phyloP scores from a whole-genome alignment of 2,329 filamentous ascomycete genomes.

The Fusarium pilosicola region DNA sequence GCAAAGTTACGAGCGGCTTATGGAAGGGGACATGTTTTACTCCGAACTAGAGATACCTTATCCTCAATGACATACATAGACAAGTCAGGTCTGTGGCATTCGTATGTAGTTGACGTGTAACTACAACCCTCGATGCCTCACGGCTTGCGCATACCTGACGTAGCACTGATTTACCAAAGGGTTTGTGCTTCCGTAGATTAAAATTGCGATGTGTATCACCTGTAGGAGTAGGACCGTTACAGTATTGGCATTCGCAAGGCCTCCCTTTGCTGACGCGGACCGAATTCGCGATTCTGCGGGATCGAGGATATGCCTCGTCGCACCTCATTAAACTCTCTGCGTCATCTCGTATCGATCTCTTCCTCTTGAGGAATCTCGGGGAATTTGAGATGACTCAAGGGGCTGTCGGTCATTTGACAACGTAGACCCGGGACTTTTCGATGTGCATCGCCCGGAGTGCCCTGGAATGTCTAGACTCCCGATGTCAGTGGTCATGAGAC shows the following conservation, averaged over 20 bases:
- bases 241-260: constrained; percentile 18
- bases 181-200: constrained; percentile 10
- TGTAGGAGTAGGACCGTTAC: background rate
- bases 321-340: constrained; percentile 8
- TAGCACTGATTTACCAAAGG: constrained; percentile 6
- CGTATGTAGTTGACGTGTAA: background rate
- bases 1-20: constrained; percentile 21
- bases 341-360: constrained; percentile 23
- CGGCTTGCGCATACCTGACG: constrained; percentile 2
- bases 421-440: constrained; percentile 3
- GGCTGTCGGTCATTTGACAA: constrained; percentile 26
- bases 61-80: background rate
- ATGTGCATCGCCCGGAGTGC: background rate
- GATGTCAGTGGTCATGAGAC: constrained; percentile 1
- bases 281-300: constrained; percentile 29
- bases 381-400: constrained; percentile 8
- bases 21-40: background rate
- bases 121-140: background rate
- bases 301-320: constrained; percentile 26
- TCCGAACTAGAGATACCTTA: background rate
- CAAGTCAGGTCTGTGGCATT: background rate
- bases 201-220: constrained; percentile 25
- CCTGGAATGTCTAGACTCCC: background rate
- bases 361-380: constrained; percentile 21
- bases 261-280: constrained; percentile 27